Percentiles rank a stretch among this genome's conserved stretches.
phyloP scores from a whole-genome alignment of 2,329 filamentous ascomycete genomes.

The Fusarium falciforme region DNA sequence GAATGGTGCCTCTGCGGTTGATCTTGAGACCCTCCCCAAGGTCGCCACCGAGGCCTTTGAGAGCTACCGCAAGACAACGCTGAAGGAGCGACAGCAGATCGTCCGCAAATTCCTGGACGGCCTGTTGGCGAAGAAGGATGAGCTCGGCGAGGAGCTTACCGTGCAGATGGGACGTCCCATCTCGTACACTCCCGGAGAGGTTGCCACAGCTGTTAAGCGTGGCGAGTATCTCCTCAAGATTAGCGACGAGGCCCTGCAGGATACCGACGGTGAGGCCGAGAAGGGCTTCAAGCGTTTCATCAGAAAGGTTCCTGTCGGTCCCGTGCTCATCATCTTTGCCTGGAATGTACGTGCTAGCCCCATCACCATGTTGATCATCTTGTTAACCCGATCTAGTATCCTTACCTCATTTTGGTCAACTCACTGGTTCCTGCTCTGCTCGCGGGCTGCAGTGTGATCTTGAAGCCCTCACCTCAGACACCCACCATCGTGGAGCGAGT shows the following conservation, averaged over 20 bases:
- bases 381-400: constrained; percentile 71
- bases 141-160: constrained; percentile 85
- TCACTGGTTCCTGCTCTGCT: constrained; percentile 92
- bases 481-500: constrained; percentile 92
- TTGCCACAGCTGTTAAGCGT: constrained; percentile 85
- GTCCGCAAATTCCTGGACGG: constrained; percentile 82
- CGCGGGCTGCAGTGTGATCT: constrained; percentile 88
- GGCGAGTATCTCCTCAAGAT: constrained; percentile 89
- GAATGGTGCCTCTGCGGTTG: constrained; percentile 76
- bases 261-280: constrained; percentile 85
- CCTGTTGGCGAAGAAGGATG: constrained; percentile 78
- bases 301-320: constrained; percentile 87
- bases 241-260: constrained; percentile 79
- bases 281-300: constrained; percentile 92
- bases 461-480: constrained; percentile 96
- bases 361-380: background rate
- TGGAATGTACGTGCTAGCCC: constrained; percentile 81
- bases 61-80: constrained; percentile 78
- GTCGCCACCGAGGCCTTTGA: constrained; percentile 80
- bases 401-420: constrained; percentile 93
- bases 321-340: constrained; percentile 89
- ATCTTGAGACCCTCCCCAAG: constrained; percentile 78
- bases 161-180: constrained; percentile 97
- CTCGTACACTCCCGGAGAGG: constrained; percentile 84
- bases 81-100: constrained; percentile 82